Evolutionary conservation across 495 filamentous ascomycete species (phyloP).

Genomic region (Penicillium cataractarum): DNA sequence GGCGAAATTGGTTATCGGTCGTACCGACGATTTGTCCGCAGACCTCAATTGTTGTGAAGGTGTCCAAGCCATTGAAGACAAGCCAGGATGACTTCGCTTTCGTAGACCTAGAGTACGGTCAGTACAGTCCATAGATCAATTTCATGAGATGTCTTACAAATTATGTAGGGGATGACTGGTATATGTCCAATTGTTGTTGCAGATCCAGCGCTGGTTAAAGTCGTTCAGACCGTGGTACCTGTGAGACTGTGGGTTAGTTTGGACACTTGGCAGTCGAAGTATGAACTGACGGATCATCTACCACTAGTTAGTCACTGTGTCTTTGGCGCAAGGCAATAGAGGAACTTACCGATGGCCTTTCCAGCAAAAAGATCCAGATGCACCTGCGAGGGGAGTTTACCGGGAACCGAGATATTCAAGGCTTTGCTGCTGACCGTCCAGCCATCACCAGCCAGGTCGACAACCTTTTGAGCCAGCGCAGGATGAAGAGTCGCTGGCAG

Average conservation of each 20-base stretch:
- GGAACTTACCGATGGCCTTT: slow-evolving; percentile 47
- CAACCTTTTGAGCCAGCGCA: slow-evolving; percentile 40
- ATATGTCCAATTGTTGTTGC: slow-evolving; percentile 65
- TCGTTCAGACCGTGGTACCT: slow-evolving; percentile 63
- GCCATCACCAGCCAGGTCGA: slow-evolving; percentile 53
- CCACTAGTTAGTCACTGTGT: slow-evolving; percentile 5
- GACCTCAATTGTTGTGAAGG: slow-evolving; percentile 63
- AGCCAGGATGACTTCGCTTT: slow-evolving; percentile 50
- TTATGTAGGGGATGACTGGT: slow-evolving; percentile 52
- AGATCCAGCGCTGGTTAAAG: slow-evolving; percentile 64
- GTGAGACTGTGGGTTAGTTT: not conserved
- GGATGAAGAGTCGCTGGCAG: slow-evolving; percentile 20
- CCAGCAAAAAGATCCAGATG: slow-evolving; percentile 63
- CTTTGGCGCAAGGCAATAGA: not conserved
- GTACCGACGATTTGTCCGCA: slow-evolving; percentile 63
- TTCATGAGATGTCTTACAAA: slow-evolving; percentile 40
- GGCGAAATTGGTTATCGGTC: slow-evolving; percentile 73
- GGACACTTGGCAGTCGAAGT: not conserved
- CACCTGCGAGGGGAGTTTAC: slow-evolving; percentile 62
- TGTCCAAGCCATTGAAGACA: slow-evolving; percentile 69
- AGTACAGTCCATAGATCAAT: not conserved
- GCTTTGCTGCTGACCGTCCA: slow-evolving; percentile 61
- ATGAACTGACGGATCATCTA: slow-evolving; percentile 54
- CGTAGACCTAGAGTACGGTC: slow-evolving; percentile 22
- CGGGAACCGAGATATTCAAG: slow-evolving; percentile 59